Percentiles rank a stretch among this genome's conserved stretches.
Evolutionary conservation across 2,329 filamentous ascomycete species (phyloP).

Genomic region (Colletotrichum sp.): DNA sequence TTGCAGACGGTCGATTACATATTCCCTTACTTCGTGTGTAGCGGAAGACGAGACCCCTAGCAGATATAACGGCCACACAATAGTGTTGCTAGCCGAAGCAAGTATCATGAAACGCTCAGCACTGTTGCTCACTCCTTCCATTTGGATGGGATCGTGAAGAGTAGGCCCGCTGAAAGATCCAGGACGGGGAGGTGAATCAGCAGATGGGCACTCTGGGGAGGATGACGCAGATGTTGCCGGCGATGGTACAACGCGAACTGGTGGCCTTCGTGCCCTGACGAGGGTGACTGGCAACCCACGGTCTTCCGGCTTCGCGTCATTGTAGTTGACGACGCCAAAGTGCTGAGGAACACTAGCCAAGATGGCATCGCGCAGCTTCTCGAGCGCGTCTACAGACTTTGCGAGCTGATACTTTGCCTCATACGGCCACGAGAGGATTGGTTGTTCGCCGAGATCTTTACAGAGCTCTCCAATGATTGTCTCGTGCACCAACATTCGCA

Average conservation of each 20-base stretch:
- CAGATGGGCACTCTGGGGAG: constrained; percentile 25
- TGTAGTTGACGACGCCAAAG: constrained; percentile 50
- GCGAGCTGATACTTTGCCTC: constrained; percentile 39
- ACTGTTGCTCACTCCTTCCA: constrained; percentile 36
- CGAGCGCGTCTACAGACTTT: constrained; percentile 41
- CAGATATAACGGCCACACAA: constrained; percentile 56
- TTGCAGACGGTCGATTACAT: constrained; percentile 49
- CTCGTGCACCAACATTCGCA: constrained; percentile 53
- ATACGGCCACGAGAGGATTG: constrained; percentile 28
- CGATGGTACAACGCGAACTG: constrained; percentile 33
- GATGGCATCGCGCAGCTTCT: constrained; percentile 45
- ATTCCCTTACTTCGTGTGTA: constrained; percentile 43
- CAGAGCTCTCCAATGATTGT: constrained; percentile 50
- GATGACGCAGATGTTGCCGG: constrained; percentile 29
- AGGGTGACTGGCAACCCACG: constrained; percentile 27
- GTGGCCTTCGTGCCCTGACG: constrained; percentile 32
- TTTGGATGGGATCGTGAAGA: constrained; percentile 44
- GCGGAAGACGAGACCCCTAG: constrained; percentile 54
- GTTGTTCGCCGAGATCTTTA: constrained; percentile 26
- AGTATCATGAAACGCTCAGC: constrained; percentile 54
- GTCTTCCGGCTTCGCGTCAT: constrained; percentile 34
- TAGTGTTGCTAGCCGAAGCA: constrained; percentile 51
- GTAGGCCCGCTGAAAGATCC: constrained; percentile 31
- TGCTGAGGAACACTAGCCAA: constrained; percentile 55
- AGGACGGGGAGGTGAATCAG: neutral